phyloP scores from a whole-genome alignment of 2,329 filamentous ascomycete species.

The Leptodontidium sp. region DNA sequence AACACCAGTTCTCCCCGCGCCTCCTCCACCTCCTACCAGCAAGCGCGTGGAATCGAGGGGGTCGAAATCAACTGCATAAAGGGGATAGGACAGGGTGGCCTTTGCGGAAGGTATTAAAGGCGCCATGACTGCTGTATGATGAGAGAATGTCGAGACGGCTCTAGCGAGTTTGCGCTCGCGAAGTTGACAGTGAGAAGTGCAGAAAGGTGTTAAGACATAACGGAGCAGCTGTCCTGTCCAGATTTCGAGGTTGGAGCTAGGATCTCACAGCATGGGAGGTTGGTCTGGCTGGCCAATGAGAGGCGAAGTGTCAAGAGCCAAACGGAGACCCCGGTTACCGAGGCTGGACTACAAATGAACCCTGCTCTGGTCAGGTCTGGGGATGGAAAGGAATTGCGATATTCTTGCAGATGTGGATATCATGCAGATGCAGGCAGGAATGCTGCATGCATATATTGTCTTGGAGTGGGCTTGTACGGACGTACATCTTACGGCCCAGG shows the following conservation, averaged over 20 bases:
- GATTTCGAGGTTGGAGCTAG: constrained; percentile 18
- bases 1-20: constrained; percentile 80
- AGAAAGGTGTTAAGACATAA: constrained; percentile 18
- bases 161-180: not conserved
- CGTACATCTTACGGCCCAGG: not conserved
- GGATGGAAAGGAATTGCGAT: not conserved
- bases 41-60: constrained; percentile 78
- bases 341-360: constrained; percentile 23
- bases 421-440: not conserved
- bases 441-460: not conserved
- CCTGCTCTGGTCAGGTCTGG: constrained; percentile 15
- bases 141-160: not conserved
- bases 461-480: not conserved
- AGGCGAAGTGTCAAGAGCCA: constrained; percentile 5
- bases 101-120: constrained; percentile 45
- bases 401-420: constrained; percentile 20
- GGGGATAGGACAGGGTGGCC: constrained; percentile 75
- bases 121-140: constrained; percentile 38
- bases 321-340: constrained; percentile 16
- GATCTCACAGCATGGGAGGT: constrained; percentile 18
- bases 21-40: constrained; percentile 87
- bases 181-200: not conserved
- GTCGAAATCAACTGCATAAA: constrained; percentile 90
- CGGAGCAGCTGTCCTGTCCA: constrained; percentile 8
- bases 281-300: constrained; percentile 12